A percentile compares a stretch with the other conserved stretches of the same genome.
phyloP scores from a whole-genome alignment of 176 grass and related monocot species.

The Cenchrus americanus region DNA sequence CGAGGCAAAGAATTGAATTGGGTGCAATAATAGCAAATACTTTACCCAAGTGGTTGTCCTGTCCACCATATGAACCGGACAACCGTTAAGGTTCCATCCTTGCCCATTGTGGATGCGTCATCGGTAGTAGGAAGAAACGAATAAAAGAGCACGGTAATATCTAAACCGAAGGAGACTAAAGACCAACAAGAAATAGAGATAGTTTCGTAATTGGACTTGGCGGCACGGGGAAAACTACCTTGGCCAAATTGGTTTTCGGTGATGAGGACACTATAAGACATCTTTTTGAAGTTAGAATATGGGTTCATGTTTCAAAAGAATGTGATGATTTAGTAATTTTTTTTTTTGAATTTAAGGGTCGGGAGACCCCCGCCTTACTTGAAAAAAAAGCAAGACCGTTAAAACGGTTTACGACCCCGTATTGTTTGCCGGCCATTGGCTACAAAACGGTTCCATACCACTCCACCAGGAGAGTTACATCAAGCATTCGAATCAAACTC shows the following conservation, averaged over 20 bases:
- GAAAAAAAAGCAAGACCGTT: too few relatives aligned
- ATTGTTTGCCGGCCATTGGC: too few relatives aligned
- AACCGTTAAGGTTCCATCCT: neutral
- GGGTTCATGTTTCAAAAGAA: conserved; percentile 36
- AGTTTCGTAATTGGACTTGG: conserved; percentile 26
- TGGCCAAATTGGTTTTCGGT: conserved; percentile 15
- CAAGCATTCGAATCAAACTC: too few relatives aligned
- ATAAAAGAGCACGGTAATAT: neutral
- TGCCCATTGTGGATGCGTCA: neutral
- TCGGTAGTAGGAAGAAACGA: neutral
- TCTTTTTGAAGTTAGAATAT: neutral
- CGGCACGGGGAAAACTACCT: conserved; percentile 42
- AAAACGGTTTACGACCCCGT: too few relatives aligned
- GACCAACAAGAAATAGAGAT: neutral
- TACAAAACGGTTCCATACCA: too few relatives aligned
- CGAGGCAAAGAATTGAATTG: neutral
- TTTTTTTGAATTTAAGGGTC: too few relatives aligned
- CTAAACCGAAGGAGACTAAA: neutral
- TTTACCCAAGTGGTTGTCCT: neutral
- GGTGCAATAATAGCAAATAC: neutral
- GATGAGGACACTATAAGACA: neutral
- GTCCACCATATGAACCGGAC: neutral
- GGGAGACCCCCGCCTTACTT: too few relatives aligned
- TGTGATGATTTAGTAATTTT: neutral
- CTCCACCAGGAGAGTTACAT: too few relatives aligned